phyloP scores from a whole-genome alignment of 78 protist species.

The Isochrysis galbana region DNA sequence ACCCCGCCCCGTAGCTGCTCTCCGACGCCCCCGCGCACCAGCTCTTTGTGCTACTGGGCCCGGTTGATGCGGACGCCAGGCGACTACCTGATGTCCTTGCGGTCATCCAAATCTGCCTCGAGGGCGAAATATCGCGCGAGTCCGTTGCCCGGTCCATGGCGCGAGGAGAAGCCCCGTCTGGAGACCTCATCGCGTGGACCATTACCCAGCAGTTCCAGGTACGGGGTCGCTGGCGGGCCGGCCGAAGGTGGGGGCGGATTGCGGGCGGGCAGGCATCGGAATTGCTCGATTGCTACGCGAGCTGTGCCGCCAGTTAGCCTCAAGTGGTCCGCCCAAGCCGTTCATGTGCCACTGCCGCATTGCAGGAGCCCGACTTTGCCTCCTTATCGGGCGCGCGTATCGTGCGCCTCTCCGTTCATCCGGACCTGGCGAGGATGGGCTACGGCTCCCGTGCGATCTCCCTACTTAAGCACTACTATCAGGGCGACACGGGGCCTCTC shows the following conservation, averaged over 20 bases:
- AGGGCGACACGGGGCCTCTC: conserved; percentile 66
- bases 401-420: conserved; percentile 97
- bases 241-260: too few species aligned
- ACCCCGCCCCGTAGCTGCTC: too few species aligned
- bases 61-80: conserved; percentile 36
- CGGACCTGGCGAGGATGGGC: conserved; percentile 87
- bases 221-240: too few species aligned
- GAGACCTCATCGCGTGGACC: conserved; percentile 99
- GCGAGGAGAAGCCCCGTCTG: conserved; percentile 82
- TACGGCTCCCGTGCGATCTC: conserved; percentile 92
- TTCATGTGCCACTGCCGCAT: too few species aligned
- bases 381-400: conserved; percentile 93
- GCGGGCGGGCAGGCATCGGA: too few species aligned
- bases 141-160: conserved; percentile 52
- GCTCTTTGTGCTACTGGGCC: conserved; percentile 92
- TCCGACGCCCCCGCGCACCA: conserved; percentile 99
- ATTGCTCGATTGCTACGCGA: too few species aligned
- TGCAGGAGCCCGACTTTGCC: conserved; percentile 83
- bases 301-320: too few species aligned
- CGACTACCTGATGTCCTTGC: conserved; percentile 89
- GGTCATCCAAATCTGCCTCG: conserved; percentile 92
- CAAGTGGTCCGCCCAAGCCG: too few species aligned
- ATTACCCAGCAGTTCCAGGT: conserved; percentile 83
- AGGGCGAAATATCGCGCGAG: conserved; percentile 86
- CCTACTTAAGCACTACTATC: conserved; percentile 77